Percentiles rank a stretch among this genome's conserved stretches.
phyloP scores from a whole-genome alignment of 225 moss, liverwort and hornwort species.

The Antitrichia curtipendula region DNA sequence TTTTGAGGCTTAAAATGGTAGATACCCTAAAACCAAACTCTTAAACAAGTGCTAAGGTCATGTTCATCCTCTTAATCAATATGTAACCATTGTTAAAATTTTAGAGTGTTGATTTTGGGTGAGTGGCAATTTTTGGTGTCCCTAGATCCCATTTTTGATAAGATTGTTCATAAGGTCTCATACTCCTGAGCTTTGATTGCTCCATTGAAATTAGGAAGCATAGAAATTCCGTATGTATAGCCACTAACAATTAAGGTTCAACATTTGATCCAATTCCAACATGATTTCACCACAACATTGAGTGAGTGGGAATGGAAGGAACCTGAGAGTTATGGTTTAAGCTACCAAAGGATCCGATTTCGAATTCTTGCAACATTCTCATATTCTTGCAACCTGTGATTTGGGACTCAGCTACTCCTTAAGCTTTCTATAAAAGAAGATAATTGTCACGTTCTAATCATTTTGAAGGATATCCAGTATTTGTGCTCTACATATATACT shows the following conservation, averaged over 20 bases:
- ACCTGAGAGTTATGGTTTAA: neutral
- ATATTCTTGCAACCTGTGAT: neutral
- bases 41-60: neutral
- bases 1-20: neutral
- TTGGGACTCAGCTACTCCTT: neutral
- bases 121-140: neutral
- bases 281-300: neutral
- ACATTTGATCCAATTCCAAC: neutral
- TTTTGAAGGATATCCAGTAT: neutral
- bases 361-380: neutral
- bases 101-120: neutral
- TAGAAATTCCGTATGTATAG: too few species aligned
- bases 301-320: neutral
- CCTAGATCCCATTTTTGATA: neutral
- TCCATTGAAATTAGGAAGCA: neutral
- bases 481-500: neutral
- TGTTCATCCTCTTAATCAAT: neutral
- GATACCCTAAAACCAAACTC: neutral
- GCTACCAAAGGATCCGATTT: neutral
- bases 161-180: neutral
- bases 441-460: neutral
- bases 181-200: neutral
- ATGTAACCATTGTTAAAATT: neutral
- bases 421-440: neutral
- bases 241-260: neutral